Percentiles rank a stretch among this genome's conserved stretches.
phyloP scores from a whole-genome alignment of 2,329 filamentous ascomycete species.

The Fusarium subglutinans region DNA sequence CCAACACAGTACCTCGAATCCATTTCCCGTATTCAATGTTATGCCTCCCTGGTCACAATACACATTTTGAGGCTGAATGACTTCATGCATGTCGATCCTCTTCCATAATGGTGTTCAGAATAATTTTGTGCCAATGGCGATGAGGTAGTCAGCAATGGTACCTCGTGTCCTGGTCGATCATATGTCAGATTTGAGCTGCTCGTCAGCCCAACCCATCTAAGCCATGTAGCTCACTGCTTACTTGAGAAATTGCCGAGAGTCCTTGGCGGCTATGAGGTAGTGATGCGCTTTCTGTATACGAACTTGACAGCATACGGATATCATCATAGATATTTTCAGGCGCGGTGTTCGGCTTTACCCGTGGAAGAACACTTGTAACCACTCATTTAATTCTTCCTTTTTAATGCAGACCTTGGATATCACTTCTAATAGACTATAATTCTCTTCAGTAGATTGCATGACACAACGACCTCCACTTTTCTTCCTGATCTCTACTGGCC shows the following conservation, averaged over 20 bases:
- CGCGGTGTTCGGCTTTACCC: background rate
- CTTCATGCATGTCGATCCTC: background rate
- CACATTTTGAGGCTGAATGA: background rate
- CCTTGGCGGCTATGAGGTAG: no score
- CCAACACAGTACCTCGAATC: background rate
- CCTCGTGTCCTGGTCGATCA: background rate
- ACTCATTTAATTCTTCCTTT: background rate
- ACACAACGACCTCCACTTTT: background rate
- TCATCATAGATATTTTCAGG: background rate
- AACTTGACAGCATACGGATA: background rate
- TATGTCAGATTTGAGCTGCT: background rate
- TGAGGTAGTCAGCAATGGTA: background rate
- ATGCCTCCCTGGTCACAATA: background rate
- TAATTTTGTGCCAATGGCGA: background rate
- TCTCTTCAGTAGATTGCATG: background rate
- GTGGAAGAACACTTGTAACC: background rate
- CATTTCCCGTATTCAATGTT: background rate
- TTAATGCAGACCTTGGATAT: background rate
- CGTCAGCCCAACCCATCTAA: background rate
- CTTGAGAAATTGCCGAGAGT: background rate
- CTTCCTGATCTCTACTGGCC: background rate
- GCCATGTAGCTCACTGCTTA: background rate
- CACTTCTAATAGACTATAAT: no score
- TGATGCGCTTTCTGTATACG: background rate
- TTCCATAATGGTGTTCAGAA: background rate